phyloP scores from a whole-genome alignment of 148 eudicot genomes.

The Rhododendron mucronatum region DNA sequence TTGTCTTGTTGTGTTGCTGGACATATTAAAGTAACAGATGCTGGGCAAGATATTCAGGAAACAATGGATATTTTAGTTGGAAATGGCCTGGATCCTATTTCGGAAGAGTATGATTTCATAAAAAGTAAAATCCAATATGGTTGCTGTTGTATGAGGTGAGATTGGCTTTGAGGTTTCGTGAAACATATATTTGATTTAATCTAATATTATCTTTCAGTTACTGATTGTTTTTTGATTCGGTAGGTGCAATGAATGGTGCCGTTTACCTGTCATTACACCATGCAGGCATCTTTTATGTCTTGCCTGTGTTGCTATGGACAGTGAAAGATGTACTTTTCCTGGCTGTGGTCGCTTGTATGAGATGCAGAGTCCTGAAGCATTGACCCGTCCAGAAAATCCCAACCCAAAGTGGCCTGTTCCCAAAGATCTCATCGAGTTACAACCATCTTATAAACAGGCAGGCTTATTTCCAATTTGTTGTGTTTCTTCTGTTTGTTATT shows the following conservation, averaged over 20 bases:
- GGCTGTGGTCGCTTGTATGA: conserved; percentile 77
- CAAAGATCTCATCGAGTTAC: conserved; percentile 96
- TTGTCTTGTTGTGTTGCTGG: conserved; percentile 98
- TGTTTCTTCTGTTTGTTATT: not conserved
- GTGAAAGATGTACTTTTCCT: conserved; percentile 70
- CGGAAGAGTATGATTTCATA: conserved; percentile 65
- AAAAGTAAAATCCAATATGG: conserved; percentile 62
- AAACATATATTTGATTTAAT: not conserved
- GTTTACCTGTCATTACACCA: conserved; percentile 90
- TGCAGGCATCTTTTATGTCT: conserved; percentile 93
- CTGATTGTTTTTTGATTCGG: conserved; percentile 19
- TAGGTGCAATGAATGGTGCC: conserved; percentile 95
- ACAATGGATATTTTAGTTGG: conserved; percentile 78
- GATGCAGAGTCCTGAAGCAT: conserved; percentile 90
- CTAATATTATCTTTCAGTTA: not conserved
- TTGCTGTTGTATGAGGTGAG: conserved; percentile 80
- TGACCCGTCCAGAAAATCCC: conserved; percentile 88
- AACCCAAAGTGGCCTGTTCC: conserved; percentile 99
- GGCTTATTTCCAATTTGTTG: conserved; percentile 2
- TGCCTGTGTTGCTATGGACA: conserved; percentile 80
- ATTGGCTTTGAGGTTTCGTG: conserved; percentile 9
- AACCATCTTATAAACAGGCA: conserved; percentile 96
- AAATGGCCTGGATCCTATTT: conserved; percentile 62
- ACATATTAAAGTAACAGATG: conserved; percentile 74
- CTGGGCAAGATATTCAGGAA: conserved; percentile 91